These are phyloP conservation scores for Aspergillus steynii DNA, from an alignment of 495 filamentous ascomycete genomes.

Conservation along the genomic window DNA sequence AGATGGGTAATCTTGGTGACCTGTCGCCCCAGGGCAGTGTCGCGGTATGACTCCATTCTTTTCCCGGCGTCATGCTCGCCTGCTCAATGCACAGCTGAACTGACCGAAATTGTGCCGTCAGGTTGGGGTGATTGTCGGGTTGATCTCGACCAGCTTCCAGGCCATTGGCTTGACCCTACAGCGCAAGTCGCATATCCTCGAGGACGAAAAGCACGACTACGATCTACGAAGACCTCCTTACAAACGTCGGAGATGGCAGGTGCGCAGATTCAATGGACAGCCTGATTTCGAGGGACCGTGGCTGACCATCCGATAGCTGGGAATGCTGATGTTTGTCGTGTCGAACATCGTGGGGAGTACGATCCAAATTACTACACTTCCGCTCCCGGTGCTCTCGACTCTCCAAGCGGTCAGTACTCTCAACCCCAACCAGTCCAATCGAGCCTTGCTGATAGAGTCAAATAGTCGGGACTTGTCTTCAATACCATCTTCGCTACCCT, in stretches of 20 bases:
- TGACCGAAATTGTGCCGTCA: constrained; percentile 32
- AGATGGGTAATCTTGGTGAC: constrained; percentile 76
- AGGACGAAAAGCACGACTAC: constrained; percentile 87
- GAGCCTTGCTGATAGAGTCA: constrained; percentile 12
- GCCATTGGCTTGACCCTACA: constrained; percentile 96
- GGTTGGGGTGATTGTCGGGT: constrained; percentile 90
- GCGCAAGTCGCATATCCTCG: constrained; percentile 96
- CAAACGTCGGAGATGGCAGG: constrained; percentile 90
- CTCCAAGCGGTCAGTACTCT: constrained; percentile 71
- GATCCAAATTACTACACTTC: constrained; percentile 96
- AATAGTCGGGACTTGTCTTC: constrained; percentile 85
- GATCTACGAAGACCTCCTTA: constrained; percentile 83
- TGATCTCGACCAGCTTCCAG: constrained; percentile 90
- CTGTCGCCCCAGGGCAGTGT: constrained; percentile 86
- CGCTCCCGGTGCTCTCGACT: constrained; percentile 91
- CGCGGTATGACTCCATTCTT: constrained; percentile 57
- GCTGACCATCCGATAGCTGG: constrained; percentile 51
- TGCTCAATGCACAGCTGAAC: constrained; percentile 5
- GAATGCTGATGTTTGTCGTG: constrained; percentile 95
- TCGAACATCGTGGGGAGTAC: constrained; percentile 93
- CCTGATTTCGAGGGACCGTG: background rate
- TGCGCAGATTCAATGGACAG: constrained; percentile 23
- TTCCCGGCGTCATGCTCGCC: background rate
- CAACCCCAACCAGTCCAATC: background rate
- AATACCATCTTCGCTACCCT: constrained; percentile 96